phyloP scores from a whole-genome alignment of 73 alveolate species.

The Tetrahymena thermophila region DNA sequence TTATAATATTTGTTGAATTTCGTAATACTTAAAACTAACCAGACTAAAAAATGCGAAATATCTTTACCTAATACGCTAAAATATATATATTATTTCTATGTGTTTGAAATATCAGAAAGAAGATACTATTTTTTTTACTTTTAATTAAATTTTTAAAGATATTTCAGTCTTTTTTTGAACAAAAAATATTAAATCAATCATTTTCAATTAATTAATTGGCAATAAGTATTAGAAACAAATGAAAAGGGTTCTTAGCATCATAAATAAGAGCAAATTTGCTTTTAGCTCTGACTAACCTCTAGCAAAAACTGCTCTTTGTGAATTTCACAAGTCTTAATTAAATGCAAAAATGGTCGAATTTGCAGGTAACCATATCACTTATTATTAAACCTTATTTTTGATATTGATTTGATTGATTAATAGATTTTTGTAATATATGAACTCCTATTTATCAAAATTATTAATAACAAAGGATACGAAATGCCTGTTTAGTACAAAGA shows the following conservation, averaged over 20 bases:
- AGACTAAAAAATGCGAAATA: background rate
- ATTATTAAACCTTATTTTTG: no score
- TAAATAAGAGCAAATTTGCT: background rate
- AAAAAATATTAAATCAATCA: no score
- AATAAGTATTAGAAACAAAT: background rate
- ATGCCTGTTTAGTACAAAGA: conserved; percentile 79
- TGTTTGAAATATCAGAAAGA: background rate
- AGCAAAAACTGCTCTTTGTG: background rate
- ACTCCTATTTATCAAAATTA: background rate
- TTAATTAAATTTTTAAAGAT: background rate
- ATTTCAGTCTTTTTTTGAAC: background rate
- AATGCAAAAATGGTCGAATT: conserved; percentile 78
- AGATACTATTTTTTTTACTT: background rate
- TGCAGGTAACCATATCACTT: conserved; percentile 50
- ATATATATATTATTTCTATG: no score
- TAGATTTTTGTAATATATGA: no score
- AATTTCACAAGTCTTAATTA: background rate
- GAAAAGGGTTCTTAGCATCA: background rate
- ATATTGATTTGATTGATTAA: no score
- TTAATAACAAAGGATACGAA: conserved; percentile 11
- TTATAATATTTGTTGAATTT: background rate
- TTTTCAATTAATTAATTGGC: background rate
- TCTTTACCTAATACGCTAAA: background rate
- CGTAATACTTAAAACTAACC: background rate
- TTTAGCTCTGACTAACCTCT: background rate